phyloP scores from a whole-genome alignment of 257 asterid genomes.

The Solanum stenotomum region DNA sequence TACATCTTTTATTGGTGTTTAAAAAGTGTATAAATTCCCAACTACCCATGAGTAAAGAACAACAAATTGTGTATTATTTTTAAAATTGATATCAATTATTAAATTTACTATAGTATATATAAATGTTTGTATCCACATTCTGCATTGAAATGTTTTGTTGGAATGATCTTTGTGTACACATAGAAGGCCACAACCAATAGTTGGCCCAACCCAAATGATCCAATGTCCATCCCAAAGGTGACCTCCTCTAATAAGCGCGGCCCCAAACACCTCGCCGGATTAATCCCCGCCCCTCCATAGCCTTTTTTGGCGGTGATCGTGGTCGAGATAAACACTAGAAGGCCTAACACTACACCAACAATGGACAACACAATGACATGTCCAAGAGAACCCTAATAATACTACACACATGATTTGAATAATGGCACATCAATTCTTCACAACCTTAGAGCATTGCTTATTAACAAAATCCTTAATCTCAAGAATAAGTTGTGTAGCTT shows the following conservation, averaged over 20 bases:
- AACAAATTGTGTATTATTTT: too few relatives aligned
- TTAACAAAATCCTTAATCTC: conserved; percentile 29
- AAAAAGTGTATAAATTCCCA: too few relatives aligned
- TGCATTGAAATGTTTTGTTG: conserved; percentile 42
- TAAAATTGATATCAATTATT: too few relatives aligned
- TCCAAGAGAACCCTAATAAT: not conserved
- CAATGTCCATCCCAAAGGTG: conserved; percentile 39
- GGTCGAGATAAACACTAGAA: conserved; percentile 52
- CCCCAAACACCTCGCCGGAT: conserved; percentile 76
- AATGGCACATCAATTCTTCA: not conserved
- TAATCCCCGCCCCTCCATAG: conserved; percentile 58
- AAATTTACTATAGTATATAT: too few relatives aligned
- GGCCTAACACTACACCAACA: conserved; percentile 50
- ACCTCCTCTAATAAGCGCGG: conserved; percentile 59
- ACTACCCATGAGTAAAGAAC: too few relatives aligned
- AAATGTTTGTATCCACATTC: conserved; percentile 20
- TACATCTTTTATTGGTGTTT: too few relatives aligned
- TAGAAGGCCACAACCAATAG: conserved; percentile 50
- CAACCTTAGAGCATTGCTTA: conserved; percentile 24
- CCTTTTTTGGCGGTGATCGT: conserved; percentile 44
- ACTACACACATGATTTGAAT: not conserved
- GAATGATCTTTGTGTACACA: conserved; percentile 54
- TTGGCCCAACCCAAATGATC: conserved; percentile 40
- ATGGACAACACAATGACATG: conserved; percentile 22
- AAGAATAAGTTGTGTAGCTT: conserved; percentile 36